These are phyloP conservation scores for Zygotorulaspora danielsina DNA, from an alignment of 805 yeast genomes.

Conservation along the genomic window DNA sequence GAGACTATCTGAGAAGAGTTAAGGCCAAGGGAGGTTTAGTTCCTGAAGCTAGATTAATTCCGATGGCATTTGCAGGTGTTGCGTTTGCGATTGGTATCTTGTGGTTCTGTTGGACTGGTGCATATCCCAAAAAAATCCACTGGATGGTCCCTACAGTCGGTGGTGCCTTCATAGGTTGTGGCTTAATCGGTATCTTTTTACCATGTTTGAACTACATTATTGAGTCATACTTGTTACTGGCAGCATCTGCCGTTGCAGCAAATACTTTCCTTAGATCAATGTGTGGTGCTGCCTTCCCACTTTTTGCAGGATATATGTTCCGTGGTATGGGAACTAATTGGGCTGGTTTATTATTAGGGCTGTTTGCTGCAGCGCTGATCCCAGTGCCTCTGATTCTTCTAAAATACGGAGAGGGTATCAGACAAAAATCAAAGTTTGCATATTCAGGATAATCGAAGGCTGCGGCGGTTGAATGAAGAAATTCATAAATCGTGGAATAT, in stretches of 20 bases:
- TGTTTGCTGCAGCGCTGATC: slow-evolving; percentile 50
- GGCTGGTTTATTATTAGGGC: slow-evolving; percentile 72
- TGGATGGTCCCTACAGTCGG: slow-evolving; percentile 79
- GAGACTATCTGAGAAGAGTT: slow-evolving; percentile 45
- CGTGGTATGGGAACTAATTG: slow-evolving; percentile 63
- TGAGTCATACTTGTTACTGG: slow-evolving; percentile 63
- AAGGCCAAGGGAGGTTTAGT: slow-evolving; percentile 52
- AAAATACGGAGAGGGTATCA: slow-evolving; percentile 52
- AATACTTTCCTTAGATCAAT: slow-evolving; percentile 66
- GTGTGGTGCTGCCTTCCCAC: slow-evolving; percentile 67
- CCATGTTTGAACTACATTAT: slow-evolving; percentile 68
- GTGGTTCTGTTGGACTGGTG: slow-evolving; percentile 89
- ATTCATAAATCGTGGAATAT: too few relatives aligned
- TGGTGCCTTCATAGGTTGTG: slow-evolving; percentile 62
- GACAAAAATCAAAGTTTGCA: slow-evolving; percentile 58
- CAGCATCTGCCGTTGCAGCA: slow-evolving; percentile 77
- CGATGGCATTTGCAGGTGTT: slow-evolving; percentile 69
- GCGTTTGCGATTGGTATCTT: slow-evolving; percentile 73
- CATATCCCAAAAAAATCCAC: slow-evolving; percentile 61
- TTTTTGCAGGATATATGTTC: slow-evolving; percentile 72
- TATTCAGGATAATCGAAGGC: slow-evolving; percentile 26
- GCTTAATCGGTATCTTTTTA: slow-evolving; percentile 62
- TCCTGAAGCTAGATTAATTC: slow-evolving; percentile 77
- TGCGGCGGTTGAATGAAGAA: too few relatives aligned
- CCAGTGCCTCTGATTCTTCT: slow-evolving; percentile 69